Conservation (phyloP, 2,329 filamentous ascomycete genomes). For the Colletotrichum melonis region DNA sequence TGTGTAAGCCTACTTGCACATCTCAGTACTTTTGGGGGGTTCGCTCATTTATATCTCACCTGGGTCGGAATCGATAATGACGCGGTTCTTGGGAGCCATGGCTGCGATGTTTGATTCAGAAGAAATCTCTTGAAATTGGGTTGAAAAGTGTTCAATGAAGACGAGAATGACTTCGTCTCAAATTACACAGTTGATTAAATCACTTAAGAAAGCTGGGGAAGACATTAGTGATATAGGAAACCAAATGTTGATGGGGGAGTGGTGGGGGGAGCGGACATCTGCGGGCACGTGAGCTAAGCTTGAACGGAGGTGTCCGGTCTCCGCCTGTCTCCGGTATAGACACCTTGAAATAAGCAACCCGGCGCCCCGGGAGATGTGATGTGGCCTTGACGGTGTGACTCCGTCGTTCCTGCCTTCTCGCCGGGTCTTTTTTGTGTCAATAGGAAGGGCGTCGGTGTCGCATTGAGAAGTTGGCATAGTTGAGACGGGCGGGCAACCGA, state of each 20-base stretch:
- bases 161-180: neutral
- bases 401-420: neutral
- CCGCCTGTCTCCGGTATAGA: neutral
- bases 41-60: conserved; percentile 57
- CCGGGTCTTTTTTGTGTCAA: neutral
- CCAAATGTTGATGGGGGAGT: conserved; percentile 12
- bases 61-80: conserved; percentile 98
- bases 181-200: neutral
- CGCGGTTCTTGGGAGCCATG: conserved; percentile 77
- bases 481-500: neutral
- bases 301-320: conserved; percentile 25
- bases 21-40: neutral
- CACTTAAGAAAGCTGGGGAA: neutral
- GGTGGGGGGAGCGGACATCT: conserved; percentile 19
- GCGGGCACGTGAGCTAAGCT: conserved; percentile 30
- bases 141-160: neutral
- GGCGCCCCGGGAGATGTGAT: no score
- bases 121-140: neutral
- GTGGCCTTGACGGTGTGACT: neutral
- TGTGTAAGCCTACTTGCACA: neutral
- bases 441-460: neutral
- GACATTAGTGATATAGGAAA: conserved; percentile 2
- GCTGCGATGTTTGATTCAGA: neutral
- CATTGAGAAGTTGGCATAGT: neutral
- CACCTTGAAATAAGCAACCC: no score